Evolutionary conservation across 2,329 filamentous ascomycete species (phyloP).

Genomic region (Penicillium sp.): DNA sequence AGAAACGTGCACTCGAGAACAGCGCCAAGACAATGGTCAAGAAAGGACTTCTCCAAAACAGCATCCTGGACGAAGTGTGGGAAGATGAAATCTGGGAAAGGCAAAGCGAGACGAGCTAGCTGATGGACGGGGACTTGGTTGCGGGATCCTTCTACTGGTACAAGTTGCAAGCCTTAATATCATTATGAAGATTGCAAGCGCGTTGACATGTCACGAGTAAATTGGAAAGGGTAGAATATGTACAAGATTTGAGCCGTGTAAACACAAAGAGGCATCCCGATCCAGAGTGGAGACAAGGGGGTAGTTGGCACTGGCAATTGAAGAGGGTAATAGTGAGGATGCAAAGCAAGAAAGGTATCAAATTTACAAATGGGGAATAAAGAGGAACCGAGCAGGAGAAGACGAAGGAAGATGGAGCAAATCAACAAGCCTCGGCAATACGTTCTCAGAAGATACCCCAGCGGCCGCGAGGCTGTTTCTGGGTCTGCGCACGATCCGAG

Average conservation of each 20-base stretch:
- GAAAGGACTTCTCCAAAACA: too few relatives aligned
- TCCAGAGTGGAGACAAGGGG: slow-evolving; percentile 2
- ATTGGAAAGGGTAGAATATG: slow-evolving; percentile 12
- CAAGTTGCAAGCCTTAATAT: too few relatives aligned
- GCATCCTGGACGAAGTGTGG: too few relatives aligned
- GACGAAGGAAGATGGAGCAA: slow-evolving; percentile 2
- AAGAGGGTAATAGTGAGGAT: slow-evolving; percentile 8
- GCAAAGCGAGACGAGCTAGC: too few relatives aligned
- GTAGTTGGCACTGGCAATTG: slow-evolving; percentile 3
- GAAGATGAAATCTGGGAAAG: too few relatives aligned
- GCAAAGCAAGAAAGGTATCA: slow-evolving; percentile 5
- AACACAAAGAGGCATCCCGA: slow-evolving; percentile 5
- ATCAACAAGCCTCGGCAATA: slow-evolving; percentile 2
- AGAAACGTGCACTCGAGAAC: too few relatives aligned
- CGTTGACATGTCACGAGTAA: too few relatives aligned
- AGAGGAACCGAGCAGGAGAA: slow-evolving; percentile 3
- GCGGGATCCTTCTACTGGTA: too few relatives aligned
- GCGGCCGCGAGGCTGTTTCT: slow-evolving; percentile 38
- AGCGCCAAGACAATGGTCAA: too few relatives aligned
- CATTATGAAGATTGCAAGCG: too few relatives aligned
- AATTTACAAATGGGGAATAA: slow-evolving; percentile 7
- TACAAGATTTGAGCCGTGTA: slow-evolving; percentile 14
- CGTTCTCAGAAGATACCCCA: slow-evolving; percentile 45
- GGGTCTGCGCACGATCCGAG: slow-evolving; percentile 35
- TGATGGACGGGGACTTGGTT: too few relatives aligned